phyloP scores from a whole-genome alignment of 352 stramenopile genomes.

The Phytophthora pistaciae region DNA sequence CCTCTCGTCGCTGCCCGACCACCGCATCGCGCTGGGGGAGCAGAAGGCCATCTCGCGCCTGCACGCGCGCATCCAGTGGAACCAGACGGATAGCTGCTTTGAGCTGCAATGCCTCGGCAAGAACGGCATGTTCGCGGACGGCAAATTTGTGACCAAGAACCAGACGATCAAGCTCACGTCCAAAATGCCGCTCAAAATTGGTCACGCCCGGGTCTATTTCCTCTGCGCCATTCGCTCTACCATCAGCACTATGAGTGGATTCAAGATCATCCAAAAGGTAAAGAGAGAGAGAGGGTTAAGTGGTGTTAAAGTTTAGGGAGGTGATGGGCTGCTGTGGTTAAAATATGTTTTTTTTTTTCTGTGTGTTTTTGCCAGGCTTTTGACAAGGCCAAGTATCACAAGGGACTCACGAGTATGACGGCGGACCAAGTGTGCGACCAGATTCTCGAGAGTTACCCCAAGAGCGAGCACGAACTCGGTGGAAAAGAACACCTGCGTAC shows the following conservation, averaged over 20 bases:
- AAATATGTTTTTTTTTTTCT: neutral
- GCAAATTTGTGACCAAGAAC: constrained; percentile 79
- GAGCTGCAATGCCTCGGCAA: constrained; percentile 84
- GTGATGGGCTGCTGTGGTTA: neutral
- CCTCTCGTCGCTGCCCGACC: constrained; percentile 41
- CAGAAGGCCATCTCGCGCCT: constrained; percentile 83
- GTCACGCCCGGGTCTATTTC: constrained; percentile 80
- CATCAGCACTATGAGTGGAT: constrained; percentile 85
- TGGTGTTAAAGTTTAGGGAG: constrained; percentile 4
- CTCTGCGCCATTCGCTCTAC: constrained; percentile 73
- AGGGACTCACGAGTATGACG: constrained; percentile 56
- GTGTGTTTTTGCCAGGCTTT: constrained; percentile 55
- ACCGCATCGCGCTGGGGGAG: constrained; percentile 75
- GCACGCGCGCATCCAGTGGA: constrained; percentile 86
- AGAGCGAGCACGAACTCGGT: constrained; percentile 80
- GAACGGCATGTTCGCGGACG: constrained; percentile 81
- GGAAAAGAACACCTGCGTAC: constrained; percentile 69
- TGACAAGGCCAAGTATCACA: constrained; percentile 81
- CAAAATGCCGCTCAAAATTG: constrained; percentile 86
- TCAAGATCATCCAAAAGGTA: constrained; percentile 85
- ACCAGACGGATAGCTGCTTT: constrained; percentile 74
- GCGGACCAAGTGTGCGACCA: constrained; percentile 73
- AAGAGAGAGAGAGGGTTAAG: neutral
- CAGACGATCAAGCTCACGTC: constrained; percentile 70
- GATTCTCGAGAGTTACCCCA: constrained; percentile 79